Base-by-base conservation (phyloP, 1,284 basidiomycete genomes). In the Lentinula novae-zelandiae region DNA sequence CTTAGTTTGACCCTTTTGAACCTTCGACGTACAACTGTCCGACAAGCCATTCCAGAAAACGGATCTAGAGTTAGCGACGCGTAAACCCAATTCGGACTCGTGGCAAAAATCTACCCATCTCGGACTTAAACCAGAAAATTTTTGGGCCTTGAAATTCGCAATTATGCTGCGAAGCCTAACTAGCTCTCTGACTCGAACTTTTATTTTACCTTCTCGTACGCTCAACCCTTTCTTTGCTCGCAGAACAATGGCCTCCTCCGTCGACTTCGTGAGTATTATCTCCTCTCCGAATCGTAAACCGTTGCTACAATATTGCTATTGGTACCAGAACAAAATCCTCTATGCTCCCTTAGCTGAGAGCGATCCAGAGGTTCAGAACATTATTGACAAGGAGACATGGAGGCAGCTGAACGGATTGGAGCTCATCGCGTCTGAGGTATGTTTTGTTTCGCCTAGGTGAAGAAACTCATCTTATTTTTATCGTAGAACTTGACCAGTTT, bases 311-410 rank as follows among this genome's bases (percentile, higher is more conserved):
- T 13, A 17, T 44, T 56, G 42, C 42, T 33, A 20, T 27, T 55
- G 17, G 10, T 48, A 9, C 44, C 69, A 97, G 94, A 98, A 98
- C 89, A 92, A 91, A 77, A 80, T 85, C 63, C 85, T 99, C 68
- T 98, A 98, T 80, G 79, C 86, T 64, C 84, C 95, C 68, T 84
- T 98, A 63, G 82, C 90, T 34, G 88, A 98, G 83, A 85, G 89
- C 70, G 96, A 98, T 79, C 96, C 96, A 63, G 93, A 93, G 77
- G 89, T 99, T 69, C 87, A 95, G 78, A 92, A 95, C 76, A 93
- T 99, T 82, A 94, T 99, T 79, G 95, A 99, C 82, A 94, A 97
- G 83, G 96, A 99, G 84, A 96, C 94, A 76, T 98, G 95, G 94
- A 82, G 95, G 70, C 96, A 98, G 82, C 98, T 93, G 78, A 93